These are phyloP conservation scores for Glutinoglossum americanum DNA, from an alignment of 495 filamentous ascomycete species.

Conservation along the genomic window DNA sequence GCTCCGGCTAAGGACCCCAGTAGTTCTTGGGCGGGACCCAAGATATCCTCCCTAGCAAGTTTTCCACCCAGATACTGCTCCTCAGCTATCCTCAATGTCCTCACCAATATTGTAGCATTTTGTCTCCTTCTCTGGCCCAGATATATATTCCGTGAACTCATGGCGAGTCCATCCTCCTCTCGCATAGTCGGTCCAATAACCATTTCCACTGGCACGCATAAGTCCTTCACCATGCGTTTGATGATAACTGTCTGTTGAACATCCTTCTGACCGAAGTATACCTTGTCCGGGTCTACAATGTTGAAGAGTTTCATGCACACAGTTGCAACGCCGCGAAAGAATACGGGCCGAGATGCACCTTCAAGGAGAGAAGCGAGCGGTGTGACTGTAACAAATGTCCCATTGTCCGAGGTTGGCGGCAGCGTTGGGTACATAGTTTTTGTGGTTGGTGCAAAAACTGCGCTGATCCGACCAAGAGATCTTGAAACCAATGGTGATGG, in stretches of 20 bases:
- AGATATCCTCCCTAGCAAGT: slow-evolving; percentile 35
- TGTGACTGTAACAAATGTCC: slow-evolving; percentile 85
- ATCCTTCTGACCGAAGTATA: slow-evolving; percentile 97
- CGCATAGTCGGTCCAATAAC: slow-evolving; percentile 50
- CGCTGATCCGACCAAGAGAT: slow-evolving; percentile 45
- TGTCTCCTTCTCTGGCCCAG: slow-evolving; percentile 51
- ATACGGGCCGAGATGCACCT: slow-evolving; percentile 71
- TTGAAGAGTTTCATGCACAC: slow-evolving; percentile 97
- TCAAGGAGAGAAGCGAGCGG: slow-evolving; percentile 64
- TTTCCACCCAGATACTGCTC: slow-evolving; percentile 36
- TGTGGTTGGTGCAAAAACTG: slow-evolving; percentile 69
- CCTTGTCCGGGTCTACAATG: slow-evolving; percentile 63
- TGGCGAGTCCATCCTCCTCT: slow-evolving; percentile 70
- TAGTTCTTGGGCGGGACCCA: slow-evolving; percentile 40
- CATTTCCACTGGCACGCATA: slow-evolving; percentile 60
- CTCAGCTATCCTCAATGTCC: slow-evolving; percentile 48
- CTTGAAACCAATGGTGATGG: slow-evolving; percentile 9
- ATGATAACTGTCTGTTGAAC: slow-evolving; percentile 90
- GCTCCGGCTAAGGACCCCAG: slow-evolving; percentile 21
- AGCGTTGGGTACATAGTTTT: slow-evolving; percentile 69
- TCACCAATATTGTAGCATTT: slow-evolving; percentile 48
- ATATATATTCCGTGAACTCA: slow-evolving; percentile 90
- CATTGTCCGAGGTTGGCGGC: slow-evolving; percentile 61
- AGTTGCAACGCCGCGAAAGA: slow-evolving; percentile 90
- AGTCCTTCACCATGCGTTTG: slow-evolving; percentile 66